Evolutionary conservation across 805 yeast species (phyloP).

Genomic region (Metahyphopichia silvanorum): DNA sequence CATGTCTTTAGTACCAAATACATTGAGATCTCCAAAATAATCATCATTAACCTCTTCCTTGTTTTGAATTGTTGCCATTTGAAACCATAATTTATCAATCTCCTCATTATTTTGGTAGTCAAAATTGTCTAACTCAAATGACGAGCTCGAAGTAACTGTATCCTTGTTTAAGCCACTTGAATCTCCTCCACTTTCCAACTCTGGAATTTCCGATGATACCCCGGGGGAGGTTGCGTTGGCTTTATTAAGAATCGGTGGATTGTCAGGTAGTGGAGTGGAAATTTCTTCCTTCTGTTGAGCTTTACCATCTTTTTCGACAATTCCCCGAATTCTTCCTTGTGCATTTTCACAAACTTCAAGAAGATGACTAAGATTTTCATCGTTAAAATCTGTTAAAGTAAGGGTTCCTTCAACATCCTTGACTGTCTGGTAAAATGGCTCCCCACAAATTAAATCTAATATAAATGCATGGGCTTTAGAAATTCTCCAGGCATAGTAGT

Average conservation of each 20-base stretch:
- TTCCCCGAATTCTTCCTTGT: conserved; percentile 9
- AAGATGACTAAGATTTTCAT: conserved; percentile 26
- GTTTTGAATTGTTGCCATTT: conserved; percentile 26
- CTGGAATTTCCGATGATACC: no score
- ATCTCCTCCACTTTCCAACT: no score
- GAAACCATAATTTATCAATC: conserved; percentile 35
- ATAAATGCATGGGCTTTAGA: conserved; percentile 52
- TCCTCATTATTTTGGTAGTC: conserved; percentile 22
- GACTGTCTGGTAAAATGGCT: conserved; percentile 19
- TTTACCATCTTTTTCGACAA: background rate
- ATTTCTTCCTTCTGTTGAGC: no score
- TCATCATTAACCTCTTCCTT: background rate
- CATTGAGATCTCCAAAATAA: background rate
- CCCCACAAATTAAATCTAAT: conserved; percentile 28
- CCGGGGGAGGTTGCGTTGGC: no score
- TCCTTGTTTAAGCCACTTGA: background rate
- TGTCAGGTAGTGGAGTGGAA: no score
- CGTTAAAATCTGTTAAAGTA: conserved; percentile 9
- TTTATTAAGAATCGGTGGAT: no score
- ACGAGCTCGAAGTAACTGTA: background rate
- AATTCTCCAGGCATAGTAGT: conserved; percentile 68
- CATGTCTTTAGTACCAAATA: background rate
- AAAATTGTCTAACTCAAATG: conserved; percentile 9
- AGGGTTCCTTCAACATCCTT: conserved; percentile 3
- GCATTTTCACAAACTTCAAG: conserved; percentile 15